Conservation (phyloP, 2,329 filamentous ascomycete genomes). For the Exophiala sideris region DNA sequence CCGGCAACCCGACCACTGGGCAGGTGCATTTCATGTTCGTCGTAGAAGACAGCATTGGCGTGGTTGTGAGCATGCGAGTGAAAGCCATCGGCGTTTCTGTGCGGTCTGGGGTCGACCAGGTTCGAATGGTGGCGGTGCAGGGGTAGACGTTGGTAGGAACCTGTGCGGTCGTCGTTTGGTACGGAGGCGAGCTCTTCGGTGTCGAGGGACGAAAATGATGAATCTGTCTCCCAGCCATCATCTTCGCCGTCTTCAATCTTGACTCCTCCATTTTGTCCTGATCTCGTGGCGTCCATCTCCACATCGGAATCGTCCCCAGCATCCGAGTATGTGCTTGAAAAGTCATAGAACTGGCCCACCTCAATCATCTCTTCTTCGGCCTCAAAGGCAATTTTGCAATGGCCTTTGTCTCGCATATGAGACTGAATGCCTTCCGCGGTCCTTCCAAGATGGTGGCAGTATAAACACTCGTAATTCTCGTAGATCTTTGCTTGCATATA, state of each 20-base stretch:
- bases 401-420: slow-evolving; percentile 94
- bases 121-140: slow-evolving; percentile 74
- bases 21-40: slow-evolving; percentile 90
- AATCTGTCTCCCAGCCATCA: slow-evolving; percentile 95
- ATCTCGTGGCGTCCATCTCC: slow-evolving; percentile 49
- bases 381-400: slow-evolving; percentile 93
- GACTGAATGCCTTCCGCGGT: slow-evolving; percentile 81
- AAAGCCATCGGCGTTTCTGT: slow-evolving; percentile 72
- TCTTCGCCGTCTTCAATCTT: slow-evolving; percentile 58
- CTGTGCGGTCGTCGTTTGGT: slow-evolving; percentile 67
- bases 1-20: slow-evolving; percentile 86
- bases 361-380: slow-evolving; percentile 87
- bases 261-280: slow-evolving; percentile 56
- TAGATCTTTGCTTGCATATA: slow-evolving; percentile 78
- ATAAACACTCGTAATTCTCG: slow-evolving; percentile 78
- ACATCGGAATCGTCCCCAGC: slow-evolving; percentile 61
- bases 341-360: slow-evolving; percentile 96
- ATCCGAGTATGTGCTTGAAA: slow-evolving; percentile 91
- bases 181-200: slow-evolving; percentile 76
- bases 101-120: slow-evolving; percentile 62
- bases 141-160: slow-evolving; percentile 68
- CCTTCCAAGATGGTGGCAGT: slow-evolving; percentile 78
- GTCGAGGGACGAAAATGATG: slow-evolving; percentile 80
- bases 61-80: slow-evolving; percentile 80
- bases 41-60: slow-evolving; percentile 74